These are phyloP conservation scores for Starmerella davenportii DNA, from an alignment of 805 yeast genomes.

Conservation along the genomic window DNA sequence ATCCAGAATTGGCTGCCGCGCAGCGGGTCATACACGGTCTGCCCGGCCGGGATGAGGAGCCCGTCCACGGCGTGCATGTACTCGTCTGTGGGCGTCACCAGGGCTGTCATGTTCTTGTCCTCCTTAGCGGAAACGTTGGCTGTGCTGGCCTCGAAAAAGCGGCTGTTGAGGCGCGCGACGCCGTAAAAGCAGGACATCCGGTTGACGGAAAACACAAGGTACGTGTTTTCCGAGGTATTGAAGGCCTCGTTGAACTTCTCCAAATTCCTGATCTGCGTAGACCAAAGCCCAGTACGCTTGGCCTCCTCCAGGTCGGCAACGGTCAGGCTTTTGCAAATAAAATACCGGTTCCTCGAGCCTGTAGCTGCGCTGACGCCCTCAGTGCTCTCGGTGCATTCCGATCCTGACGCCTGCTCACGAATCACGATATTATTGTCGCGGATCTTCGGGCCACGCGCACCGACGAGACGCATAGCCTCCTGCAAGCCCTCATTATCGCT, in stretches of 20 bases:
- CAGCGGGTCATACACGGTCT: slow-evolving; percentile 22
- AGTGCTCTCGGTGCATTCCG: background rate
- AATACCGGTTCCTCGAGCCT: slow-evolving; percentile 20
- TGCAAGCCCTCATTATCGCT: slow-evolving; percentile 19
- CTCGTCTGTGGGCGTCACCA: background rate
- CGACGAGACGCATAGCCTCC: slow-evolving; percentile 19
- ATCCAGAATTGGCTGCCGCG: slow-evolving; percentile 28
- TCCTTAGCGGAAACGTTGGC: background rate
- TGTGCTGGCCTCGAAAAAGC: slow-evolving; percentile 9
- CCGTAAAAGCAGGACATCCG: slow-evolving; percentile 27
- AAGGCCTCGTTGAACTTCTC: slow-evolving; percentile 25
- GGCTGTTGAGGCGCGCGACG: slow-evolving; percentile 25
- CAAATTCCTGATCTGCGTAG: slow-evolving; percentile 27
- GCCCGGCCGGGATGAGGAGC: slow-evolving; percentile 20
- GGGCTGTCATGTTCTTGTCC: background rate
- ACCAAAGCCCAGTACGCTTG: slow-evolving; percentile 22
- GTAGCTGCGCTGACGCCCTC: slow-evolving; percentile 1
- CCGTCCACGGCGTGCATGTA: slow-evolving; percentile 6
- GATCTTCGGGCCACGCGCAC: slow-evolving; percentile 19
- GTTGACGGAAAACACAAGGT: slow-evolving; percentile 27
- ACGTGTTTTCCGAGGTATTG: slow-evolving; percentile 21
- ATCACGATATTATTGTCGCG: slow-evolving; percentile 23
- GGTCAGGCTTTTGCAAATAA: slow-evolving; percentile 27
- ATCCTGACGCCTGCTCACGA: slow-evolving; percentile 11
- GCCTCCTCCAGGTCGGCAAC: slow-evolving; percentile 25